Base-by-base conservation (phyloP, 2,329 filamentous ascomycete genomes). In the Colletotrichum plurivorum region DNA sequence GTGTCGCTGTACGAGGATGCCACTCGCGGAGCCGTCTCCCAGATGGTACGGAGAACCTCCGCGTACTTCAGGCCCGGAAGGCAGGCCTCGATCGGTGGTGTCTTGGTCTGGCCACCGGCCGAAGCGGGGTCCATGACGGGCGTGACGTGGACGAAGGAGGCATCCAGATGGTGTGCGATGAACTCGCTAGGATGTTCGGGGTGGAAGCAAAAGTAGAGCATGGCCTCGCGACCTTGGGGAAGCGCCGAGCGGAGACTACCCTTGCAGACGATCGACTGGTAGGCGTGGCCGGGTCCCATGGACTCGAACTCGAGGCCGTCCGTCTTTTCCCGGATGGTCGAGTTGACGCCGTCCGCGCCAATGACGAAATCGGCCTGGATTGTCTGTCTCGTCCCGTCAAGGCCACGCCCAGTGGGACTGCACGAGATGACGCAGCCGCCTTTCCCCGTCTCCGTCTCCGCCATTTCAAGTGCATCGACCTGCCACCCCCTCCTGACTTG, bases 191-290 rank as follows among this genome's bases (percentile, higher is more conserved):
- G 60, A 18, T 67, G 65, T 22, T 67, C 65, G 13, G 65, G 65
- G 25, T 67, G 53, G 25, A 67, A 67, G 53, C 65, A 67, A 16
- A 67, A 67, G 45, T 67, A 67, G 36, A 67, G 65, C 65, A 67
- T 67, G 46, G 52, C 65, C 59, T 67, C 65, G 9, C 46, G 65
- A 31, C 20, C 65, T 16, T 45, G 18, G 13, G 60, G 65, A 18
- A 67, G 59, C 46, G 60, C 59, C 3, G 65, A 52, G 53, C 65
- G 65, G 5, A 67, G 65, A 15, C 60, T 67, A 36, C 59, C 65
- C 27, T 58, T 58, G 12, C 52, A 67, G 46, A 67, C 60, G 16
- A 58, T 31, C 4, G 65, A 67, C 60, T 67, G 59, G 46, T 67
- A 67, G 25, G 53, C 59, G 16, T 67, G 46, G 4, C 60, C 60